Percentiles rank a stretch among this genome's conserved stretches.
Conservation (phyloP, 768 basidiomycete species). For the Auriscalpium vulgare region DNA sequence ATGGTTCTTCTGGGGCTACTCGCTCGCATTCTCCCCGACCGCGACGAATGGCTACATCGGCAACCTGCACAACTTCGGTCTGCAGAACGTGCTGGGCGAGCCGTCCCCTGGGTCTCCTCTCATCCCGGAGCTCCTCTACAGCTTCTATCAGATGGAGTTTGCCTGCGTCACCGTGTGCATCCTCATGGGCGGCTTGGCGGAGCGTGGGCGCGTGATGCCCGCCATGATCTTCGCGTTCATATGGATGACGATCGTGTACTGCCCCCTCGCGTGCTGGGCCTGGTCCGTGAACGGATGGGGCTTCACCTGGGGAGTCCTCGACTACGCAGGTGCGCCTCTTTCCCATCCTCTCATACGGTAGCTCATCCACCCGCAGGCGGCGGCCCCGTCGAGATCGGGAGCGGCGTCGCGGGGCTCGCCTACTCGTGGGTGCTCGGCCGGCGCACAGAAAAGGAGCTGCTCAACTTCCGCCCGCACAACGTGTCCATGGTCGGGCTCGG, state of each 20-base stretch:
- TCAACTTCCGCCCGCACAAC: slow-evolving; percentile 84
- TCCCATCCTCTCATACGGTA: background rate
- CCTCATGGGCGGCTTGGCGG: slow-evolving; percentile 73
- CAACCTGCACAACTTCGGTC: slow-evolving; percentile 71
- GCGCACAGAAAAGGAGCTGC: slow-evolving; percentile 59
- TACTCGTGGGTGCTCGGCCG: slow-evolving; percentile 84
- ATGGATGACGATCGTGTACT: slow-evolving; percentile 86
- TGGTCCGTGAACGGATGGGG: slow-evolving; percentile 84
- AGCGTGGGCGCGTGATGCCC: slow-evolving; percentile 78
- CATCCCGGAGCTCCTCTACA: slow-evolving; percentile 77
- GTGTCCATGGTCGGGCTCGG: slow-evolving; percentile 78
- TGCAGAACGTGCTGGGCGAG: slow-evolving; percentile 59
- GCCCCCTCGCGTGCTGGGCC: slow-evolving; percentile 79
- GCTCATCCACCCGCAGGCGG: slow-evolving; percentile 41
- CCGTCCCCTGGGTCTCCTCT: slow-evolving; percentile 76
- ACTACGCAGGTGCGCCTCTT: slow-evolving; percentile 66
- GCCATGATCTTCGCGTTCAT: slow-evolving; percentile 74
- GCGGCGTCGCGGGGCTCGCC: slow-evolving; percentile 78
- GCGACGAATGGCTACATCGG: slow-evolving; percentile 73
- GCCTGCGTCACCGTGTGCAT: slow-evolving; percentile 76
- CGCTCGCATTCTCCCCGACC: slow-evolving; percentile 72
- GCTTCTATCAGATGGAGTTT: slow-evolving; percentile 85
- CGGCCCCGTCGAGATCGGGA: slow-evolving; percentile 83
- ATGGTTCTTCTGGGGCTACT: slow-evolving; percentile 83
- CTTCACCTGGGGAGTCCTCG: slow-evolving; percentile 75